Base-by-base conservation (phyloP, 148 eudicot species). In the Amaranthus cruentus region DNA sequence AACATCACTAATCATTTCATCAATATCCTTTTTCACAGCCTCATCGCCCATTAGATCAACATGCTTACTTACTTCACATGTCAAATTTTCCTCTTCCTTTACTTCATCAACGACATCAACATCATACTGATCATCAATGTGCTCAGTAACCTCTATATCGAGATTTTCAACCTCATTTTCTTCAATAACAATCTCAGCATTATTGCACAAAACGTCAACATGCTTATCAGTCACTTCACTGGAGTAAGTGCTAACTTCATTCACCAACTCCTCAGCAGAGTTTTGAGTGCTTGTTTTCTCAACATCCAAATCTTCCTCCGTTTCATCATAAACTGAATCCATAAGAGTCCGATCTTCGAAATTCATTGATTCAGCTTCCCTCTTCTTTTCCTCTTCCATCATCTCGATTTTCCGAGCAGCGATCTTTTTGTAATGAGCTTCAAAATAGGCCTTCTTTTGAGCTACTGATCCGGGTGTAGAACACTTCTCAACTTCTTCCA, bases 391-490 rank as follows among this genome's bases (percentile, higher is more conserved):
- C 77, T 78, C 87, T 57, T 87, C 92, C 70, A 82, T 13, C 48
- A 84, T 83, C 71, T 88, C 90, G 43, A 85, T 84, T 83, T 88
- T 89, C 70, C 81, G 83, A 73, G 94, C 97, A 52, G 97, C 99
- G 75, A 90, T 88, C 75, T 68, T 86, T 82, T 87, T 95, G 84
- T 91, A 95, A 81, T 94, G 97, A 8, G 97, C 98, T 81, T 94
- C 98, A 64, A 94, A 94, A 79, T 91, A 94, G 53, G 98, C 98
- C 80, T 85, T 87, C 85, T 94, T 94, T 75, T 91, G 91, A 67
- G 98, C 98, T 5, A 94, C 98, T 10, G 98, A 94, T 55, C 98
- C 98, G 44, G 98, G 97, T 44, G 96, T 91, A 3, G 97, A 87
- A 69, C 85, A 88, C 78, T 84, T 94, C 71, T 84, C 98, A 47